A percentile compares a stretch with the other conserved stretches of the same genome.
Evolutionary conservation across 176 grass and related monocot genomes (phyloP).

Genomic region (Hordeum vulgare): DNA sequence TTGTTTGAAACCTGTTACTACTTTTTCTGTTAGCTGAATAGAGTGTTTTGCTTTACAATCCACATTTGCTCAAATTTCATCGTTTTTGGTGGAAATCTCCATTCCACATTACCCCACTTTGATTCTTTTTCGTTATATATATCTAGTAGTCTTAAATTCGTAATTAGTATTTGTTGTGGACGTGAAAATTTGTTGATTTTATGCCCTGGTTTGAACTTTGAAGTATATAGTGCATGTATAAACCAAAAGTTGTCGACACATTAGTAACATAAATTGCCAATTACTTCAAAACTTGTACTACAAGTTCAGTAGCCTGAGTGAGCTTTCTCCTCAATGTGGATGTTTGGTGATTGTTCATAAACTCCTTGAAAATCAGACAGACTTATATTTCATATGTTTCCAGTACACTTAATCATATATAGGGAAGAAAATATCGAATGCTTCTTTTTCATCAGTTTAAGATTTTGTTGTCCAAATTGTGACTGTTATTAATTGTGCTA

Average conservation of each 20-base stretch:
- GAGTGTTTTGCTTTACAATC: not conserved
- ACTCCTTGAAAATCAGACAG: no score
- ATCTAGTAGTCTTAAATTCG: not conserved
- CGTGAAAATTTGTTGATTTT: not conserved
- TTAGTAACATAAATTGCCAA: not conserved
- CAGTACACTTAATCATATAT: not conserved
- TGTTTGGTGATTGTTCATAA: no score
- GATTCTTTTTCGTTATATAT: not conserved
- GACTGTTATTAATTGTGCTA: not conserved
- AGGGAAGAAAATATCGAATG: not conserved
- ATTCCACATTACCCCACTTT: not conserved
- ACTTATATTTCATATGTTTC: not conserved
- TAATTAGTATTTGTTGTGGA: not conserved
- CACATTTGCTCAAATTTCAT: slow-evolving; percentile 3
- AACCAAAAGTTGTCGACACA: not conserved
- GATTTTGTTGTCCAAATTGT: not conserved
- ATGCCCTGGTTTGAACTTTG: not conserved
- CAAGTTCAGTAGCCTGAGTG: no score
- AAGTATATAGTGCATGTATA: not conserved
- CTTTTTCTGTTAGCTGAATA: not conserved
- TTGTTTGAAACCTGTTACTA: not conserved
- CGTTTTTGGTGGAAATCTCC: not conserved
- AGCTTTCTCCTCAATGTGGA: no score
- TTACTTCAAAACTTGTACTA: not conserved
- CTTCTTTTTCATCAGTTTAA: not conserved